Evolutionary conservation across 2,329 filamentous ascomycete genomes (phyloP).

Genomic region (Pseudocercospora vitis): DNA sequence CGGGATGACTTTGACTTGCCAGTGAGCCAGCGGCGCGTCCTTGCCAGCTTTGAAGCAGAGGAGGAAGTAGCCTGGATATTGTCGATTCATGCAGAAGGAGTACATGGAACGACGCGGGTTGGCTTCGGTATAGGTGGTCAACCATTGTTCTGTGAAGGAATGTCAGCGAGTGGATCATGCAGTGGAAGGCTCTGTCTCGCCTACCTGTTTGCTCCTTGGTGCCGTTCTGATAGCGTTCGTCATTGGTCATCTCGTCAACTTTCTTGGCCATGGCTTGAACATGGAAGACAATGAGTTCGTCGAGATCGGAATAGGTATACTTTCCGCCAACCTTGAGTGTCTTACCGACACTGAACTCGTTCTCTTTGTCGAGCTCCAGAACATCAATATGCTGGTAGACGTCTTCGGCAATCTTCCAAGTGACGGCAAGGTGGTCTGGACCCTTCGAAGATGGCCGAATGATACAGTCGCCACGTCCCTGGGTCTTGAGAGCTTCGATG

Average conservation of each 20-base stretch:
- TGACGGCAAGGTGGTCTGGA: conserved; percentile 90
- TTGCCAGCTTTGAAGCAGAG: conserved; percentile 93
- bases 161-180: no score
- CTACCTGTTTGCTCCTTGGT: conserved; percentile 81
- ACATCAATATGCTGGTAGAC: conserved; percentile 99
- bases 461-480: conserved; percentile 83
- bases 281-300: conserved; percentile 95
- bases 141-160: conserved; percentile 73
- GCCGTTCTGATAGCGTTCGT: conserved; percentile 88
- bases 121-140: conserved; percentile 91
- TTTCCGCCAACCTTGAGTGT: conserved; percentile 82
- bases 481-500: conserved; percentile 86
- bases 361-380: conserved; percentile 93
- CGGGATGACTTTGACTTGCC: conserved; percentile 87
- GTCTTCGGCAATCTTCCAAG: conserved; percentile 95
- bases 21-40: conserved; percentile 69
- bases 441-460: conserved; percentile 95
- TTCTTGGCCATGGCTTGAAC: conserved; percentile 98
- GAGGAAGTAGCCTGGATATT: conserved; percentile 91
- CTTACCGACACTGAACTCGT: conserved; percentile 89
- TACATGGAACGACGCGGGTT: conserved; percentile 93
- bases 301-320: conserved; percentile 90
- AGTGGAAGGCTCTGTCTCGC: conserved; percentile 39
- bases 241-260: conserved; percentile 90
- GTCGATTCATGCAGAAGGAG: conserved; percentile 90